Conservation (phyloP, 768 basidiomycete genomes). For the Brasilioporus rufonigricans region DNA sequence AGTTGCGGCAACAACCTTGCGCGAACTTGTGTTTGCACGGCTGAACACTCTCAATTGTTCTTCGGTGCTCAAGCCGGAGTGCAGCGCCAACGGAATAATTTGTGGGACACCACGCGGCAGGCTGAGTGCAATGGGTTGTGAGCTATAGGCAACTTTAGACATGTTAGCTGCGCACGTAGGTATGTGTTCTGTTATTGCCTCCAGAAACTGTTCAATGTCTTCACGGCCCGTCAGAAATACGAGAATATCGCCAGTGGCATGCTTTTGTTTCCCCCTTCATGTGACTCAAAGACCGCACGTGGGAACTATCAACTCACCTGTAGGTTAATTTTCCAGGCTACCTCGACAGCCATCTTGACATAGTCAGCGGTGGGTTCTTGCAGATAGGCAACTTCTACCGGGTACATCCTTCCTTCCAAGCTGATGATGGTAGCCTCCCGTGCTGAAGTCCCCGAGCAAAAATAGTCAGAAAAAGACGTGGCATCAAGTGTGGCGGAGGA, state of each 20-base stretch:
- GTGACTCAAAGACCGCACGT: neutral
- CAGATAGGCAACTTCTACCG: constrained; percentile 90
- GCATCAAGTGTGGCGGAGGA: constrained; percentile 98
- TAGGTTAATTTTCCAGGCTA: constrained; percentile 76
- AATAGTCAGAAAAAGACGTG: constrained; percentile 84
- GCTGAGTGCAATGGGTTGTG: constrained; percentile 29
- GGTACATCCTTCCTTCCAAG: constrained; percentile 92
- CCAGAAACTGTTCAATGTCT: constrained; percentile 89
- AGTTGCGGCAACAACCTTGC: constrained; percentile 91
- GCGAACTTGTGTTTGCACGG: constrained; percentile 63
- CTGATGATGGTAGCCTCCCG: constrained; percentile 83
- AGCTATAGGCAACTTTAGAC: neutral
- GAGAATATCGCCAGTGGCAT: constrained; percentile 83
- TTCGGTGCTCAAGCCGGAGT: constrained; percentile 84
- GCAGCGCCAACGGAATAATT: constrained; percentile 71
- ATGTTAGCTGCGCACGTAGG: constrained; percentile 49
- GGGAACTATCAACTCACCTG: constrained; percentile 49
- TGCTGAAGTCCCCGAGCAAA: constrained; percentile 58
- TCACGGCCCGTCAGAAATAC: constrained; percentile 95
- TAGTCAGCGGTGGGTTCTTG: constrained; percentile 78
- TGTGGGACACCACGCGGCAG: constrained; percentile 54
- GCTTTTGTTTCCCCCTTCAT: constrained; percentile 39
- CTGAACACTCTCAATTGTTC: constrained; percentile 89
- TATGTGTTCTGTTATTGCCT: constrained; percentile 74
- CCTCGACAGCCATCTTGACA: constrained; percentile 75